Evolutionary conservation across 2,329 filamentous ascomycete species (phyloP), one percentile per base, ranked within the genome.

Genomic region (Rhynchosporium secalis): DNA sequence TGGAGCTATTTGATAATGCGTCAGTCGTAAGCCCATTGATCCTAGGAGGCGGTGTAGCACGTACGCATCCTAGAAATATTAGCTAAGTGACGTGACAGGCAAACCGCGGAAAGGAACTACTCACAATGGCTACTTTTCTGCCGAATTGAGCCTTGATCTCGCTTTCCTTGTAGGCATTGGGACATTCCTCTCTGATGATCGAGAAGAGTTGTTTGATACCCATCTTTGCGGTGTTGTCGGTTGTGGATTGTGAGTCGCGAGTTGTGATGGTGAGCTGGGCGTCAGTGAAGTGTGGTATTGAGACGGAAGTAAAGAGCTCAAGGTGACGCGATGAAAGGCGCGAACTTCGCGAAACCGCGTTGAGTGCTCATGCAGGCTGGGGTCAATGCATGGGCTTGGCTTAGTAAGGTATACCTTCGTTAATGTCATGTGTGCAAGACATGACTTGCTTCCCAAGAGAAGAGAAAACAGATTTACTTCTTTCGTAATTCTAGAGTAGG

Each of bases 71-170:
- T 86, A 63, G n/a, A 36, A 33, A 20, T 29, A 54, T 74, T 51
- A 69, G 65, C 62, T 31, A 58, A 54, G 62, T 36, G 56, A 36
- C 31, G 29, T 20, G 20, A 20, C 20, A 45, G 15, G 8, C 20
- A 46, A 28, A 46, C 61, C 28, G n/a, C 28, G 66, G 36, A 26
- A 10, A 33, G 46, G 41, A 13, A 2, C 40, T 38, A 81, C 91
- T 75, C 81, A 96, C 93, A 78, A 97, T 97, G 58, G 94, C 94
- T 65, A 99, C 94, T 79, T 99, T 99, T 76, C 95, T 91, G 67
- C 95, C 95, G 75, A 99, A 99, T 69, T 99, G 95, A 71, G 94
- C 94, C 80, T 99, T 99, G 82, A 99, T 99, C 75, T 99, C 95
- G 64, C 95, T 92, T 74, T 92, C 89, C 78, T 97, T 98, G 82